A percentile compares a stretch with the other conserved stretches of the same genome.
phyloP scores from a whole-genome alignment of 495 filamentous ascomycete genomes.

The Aspergillus sparsus region DNA sequence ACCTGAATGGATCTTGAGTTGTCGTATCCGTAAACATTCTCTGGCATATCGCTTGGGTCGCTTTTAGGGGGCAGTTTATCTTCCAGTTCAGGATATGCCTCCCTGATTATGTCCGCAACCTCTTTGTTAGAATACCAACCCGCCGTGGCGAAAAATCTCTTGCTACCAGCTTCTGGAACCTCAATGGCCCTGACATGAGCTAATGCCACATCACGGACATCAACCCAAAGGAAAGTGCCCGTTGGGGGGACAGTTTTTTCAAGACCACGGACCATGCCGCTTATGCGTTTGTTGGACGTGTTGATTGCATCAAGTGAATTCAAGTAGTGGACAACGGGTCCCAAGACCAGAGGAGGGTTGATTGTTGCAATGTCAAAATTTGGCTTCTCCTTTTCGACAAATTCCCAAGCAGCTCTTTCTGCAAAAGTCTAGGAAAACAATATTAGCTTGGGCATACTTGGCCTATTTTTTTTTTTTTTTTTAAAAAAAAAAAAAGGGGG shows the following conservation, averaged over 20 bases:
- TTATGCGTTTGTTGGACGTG: slow-evolving; percentile 63
- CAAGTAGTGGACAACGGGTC: slow-evolving; percentile 66
- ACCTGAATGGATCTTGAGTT: slow-evolving; percentile 57
- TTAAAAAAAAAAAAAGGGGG: not conserved
- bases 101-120: slow-evolving; percentile 62
- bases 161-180: slow-evolving; percentile 61
- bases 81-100: slow-evolving; percentile 65
- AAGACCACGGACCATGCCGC: slow-evolving; percentile 59
- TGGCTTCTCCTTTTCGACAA: slow-evolving; percentile 75
- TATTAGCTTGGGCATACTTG: slow-evolving; percentile 11
- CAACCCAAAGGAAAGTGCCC: slow-evolving; percentile 60
- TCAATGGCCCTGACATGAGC: slow-evolving; percentile 74
- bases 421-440: slow-evolving; percentile 45
- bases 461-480: no score
- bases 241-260: slow-evolving; percentile 63
- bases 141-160: slow-evolving; percentile 69
- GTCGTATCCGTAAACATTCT: slow-evolving; percentile 48
- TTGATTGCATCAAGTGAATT: slow-evolving; percentile 68
- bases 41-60: slow-evolving; percentile 38
- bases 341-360: slow-evolving; percentile 69
- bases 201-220: slow-evolving; percentile 70
- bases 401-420: slow-evolving; percentile 80
- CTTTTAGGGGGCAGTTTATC: slow-evolving; percentile 58
- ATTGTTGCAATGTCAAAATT: slow-evolving; percentile 75
- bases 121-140: slow-evolving; percentile 67